Conservation (phyloP, 331 rosid genomes). For the Rosa hybrid region DNA sequence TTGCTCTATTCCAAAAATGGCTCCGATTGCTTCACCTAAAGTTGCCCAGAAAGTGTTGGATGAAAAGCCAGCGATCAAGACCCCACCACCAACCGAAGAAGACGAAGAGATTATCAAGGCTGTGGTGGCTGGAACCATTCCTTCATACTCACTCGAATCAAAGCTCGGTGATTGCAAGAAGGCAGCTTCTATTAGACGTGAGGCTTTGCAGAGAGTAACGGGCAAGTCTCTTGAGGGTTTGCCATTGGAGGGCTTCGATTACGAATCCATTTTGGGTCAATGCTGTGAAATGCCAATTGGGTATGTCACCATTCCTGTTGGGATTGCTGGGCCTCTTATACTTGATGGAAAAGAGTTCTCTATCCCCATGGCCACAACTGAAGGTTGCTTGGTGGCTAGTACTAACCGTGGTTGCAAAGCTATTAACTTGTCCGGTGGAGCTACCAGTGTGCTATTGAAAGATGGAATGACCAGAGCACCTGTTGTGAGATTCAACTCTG, state of each 20-base stretch:
- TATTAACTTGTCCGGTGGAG: slow-evolving; percentile 47
- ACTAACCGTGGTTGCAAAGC: slow-evolving; percentile 52
- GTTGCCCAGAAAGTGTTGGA: too few species aligned
- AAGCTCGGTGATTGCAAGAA: slow-evolving; percentile 46
- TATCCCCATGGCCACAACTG: too few species aligned
- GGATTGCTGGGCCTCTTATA: too few species aligned
- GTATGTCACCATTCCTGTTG: too few species aligned
- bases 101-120: slow-evolving; percentile 45
- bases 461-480: slow-evolving; percentile 22
- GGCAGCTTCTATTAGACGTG: slow-evolving; percentile 19
- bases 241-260: slow-evolving; percentile 47
- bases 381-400: slow-evolving; percentile 46
- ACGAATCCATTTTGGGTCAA: slow-evolving; percentile 48
- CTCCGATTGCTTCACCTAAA: background rate
- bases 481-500: too few species aligned
- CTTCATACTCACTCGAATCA: slow-evolving; percentile 46
- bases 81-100: slow-evolving; percentile 26
- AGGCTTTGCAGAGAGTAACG: slow-evolving; percentile 4
- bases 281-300: slow-evolving; percentile 1
- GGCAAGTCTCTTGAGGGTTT: slow-evolving; percentile 41
- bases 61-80: too few species aligned
- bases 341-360: too few species aligned
- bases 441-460: slow-evolving; percentile 36
- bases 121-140: slow-evolving; percentile 35
- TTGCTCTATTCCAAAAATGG: slow-evolving; percentile 24